Evolutionary conservation across 371 early-diverging fungal genomes (phyloP).

Genomic region (Coemansia sp.): DNA sequence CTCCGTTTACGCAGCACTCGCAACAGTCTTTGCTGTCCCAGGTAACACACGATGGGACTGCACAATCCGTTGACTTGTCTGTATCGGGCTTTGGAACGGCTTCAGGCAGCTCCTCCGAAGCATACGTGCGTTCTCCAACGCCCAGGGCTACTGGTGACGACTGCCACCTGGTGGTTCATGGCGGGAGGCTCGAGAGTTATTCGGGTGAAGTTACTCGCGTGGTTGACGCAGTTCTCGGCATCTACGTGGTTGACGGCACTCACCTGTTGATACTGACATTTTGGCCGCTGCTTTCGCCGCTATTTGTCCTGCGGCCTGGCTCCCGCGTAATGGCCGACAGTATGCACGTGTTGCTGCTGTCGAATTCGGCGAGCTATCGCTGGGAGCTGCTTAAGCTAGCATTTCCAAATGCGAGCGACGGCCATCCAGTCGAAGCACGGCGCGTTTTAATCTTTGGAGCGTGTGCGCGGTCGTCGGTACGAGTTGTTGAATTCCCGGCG

Average conservation of each 20-base stretch:
- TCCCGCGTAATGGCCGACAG: slow-evolving; percentile 37
- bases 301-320: slow-evolving; percentile 27
- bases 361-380: slow-evolving; percentile 22
- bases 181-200: slow-evolving; percentile 34
- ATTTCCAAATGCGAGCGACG: neutral
- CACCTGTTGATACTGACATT: slow-evolving; percentile 35
- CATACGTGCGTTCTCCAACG: neutral
- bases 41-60: slow-evolving; percentile 7
- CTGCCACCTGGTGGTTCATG: slow-evolving; percentile 17
- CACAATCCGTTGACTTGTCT: neutral
- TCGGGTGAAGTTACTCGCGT: slow-evolving; percentile 30
- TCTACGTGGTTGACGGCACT: slow-evolving; percentile 31
- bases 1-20: slow-evolving; percentile 26
- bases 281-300: slow-evolving; percentile 37
- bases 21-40: slow-evolving; percentile 26
- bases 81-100: neutral
- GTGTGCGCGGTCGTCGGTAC: slow-evolving; percentile 30
- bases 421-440: neutral
- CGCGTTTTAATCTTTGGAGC: slow-evolving; percentile 33
- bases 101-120: neutral
- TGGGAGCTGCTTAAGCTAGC: slow-evolving; percentile 32
- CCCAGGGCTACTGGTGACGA: neutral
- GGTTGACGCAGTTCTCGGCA: slow-evolving; percentile 30
- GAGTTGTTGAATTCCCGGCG: slow-evolving; percentile 21
- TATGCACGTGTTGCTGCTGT: slow-evolving; percentile 26